phyloP scores from a whole-genome alignment of 768 basidiomycete species.

The Chalciporus pseudorubinellus region DNA sequence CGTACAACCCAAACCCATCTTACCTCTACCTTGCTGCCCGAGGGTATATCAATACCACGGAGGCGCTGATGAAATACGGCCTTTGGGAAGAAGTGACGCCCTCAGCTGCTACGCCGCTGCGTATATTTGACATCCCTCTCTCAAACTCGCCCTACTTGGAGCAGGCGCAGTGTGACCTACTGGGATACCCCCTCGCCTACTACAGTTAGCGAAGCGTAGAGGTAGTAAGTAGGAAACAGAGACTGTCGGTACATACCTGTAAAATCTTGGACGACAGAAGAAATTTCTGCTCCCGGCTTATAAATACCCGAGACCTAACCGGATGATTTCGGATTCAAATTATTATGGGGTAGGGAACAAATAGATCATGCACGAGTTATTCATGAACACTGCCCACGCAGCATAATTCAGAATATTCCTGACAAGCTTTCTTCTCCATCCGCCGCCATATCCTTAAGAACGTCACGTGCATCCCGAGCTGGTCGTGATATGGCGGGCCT shows the following conservation, averaged over 20 bases:
- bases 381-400: not conserved
- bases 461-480: constrained; percentile 78
- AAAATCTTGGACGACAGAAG: too few relatives aligned
- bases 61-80: not conserved
- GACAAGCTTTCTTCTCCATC: constrained; percentile 25
- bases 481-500: constrained; percentile 72
- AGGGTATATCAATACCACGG: constrained; percentile 34
- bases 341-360: not conserved
- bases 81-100: constrained; percentile 3
- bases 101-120: not conserved
- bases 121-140: constrained; percentile 2
- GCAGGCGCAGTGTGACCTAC: constrained; percentile 3
- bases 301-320: too few relatives aligned
- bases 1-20: constrained; percentile 47
- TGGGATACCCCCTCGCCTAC: constrained; percentile 8
- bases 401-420: constrained; percentile 25
- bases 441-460: constrained; percentile 42
- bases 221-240: too few relatives aligned
- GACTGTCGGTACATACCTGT: too few relatives aligned
- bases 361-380: not conserved
- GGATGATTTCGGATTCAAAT: not conserved
- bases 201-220: not conserved
- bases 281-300: too few relatives aligned
- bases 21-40: constrained; percentile 40
- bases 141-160: constrained; percentile 7